Conservation (phyloP, 2,329 filamentous ascomycete species). For the Exserohilum rostratum region DNA sequence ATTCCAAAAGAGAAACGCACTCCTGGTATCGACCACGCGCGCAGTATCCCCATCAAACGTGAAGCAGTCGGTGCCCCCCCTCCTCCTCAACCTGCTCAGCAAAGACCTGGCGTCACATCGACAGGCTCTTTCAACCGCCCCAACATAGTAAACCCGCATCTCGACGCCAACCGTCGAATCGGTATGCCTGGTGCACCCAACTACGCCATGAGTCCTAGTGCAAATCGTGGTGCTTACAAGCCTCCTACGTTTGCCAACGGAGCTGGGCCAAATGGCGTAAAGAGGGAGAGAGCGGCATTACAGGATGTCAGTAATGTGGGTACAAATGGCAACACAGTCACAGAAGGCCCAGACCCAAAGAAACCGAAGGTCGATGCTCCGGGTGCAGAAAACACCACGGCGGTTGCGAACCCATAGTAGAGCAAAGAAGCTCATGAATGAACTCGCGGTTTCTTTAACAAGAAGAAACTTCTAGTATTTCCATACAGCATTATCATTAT, state of each 20-base stretch:
- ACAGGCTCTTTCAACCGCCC: conserved; percentile 24
- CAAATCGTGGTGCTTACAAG: conserved; percentile 54
- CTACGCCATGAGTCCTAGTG: conserved; percentile 50
- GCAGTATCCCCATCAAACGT: conserved; percentile 73
- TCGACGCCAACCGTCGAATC: conserved; percentile 55
- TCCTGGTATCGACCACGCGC: conserved; percentile 80
- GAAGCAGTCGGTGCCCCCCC: conserved; percentile 43
- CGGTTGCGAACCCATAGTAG: conserved; percentile 1
- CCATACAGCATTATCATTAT: neutral
- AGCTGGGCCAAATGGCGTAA: conserved; percentile 20
- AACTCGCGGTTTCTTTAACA: no score
- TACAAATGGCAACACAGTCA: conserved; percentile 20
- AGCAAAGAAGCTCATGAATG: neutral
- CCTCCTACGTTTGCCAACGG: conserved; percentile 47
- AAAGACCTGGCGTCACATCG: conserved; percentile 19
- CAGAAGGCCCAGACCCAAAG: conserved; percentile 49
- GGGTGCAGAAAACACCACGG: conserved; percentile 33
- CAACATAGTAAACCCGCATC: conserved; percentile 57
- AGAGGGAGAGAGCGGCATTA: conserved; percentile 46
- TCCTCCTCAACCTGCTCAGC: conserved; percentile 17
- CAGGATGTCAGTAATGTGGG: conserved; percentile 56
- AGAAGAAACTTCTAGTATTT: neutral
- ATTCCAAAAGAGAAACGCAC: conserved; percentile 79
- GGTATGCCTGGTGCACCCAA: conserved; percentile 54
- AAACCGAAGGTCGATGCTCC: conserved; percentile 46